Conservation (phyloP, 345 rosid species). For the Eutrema heterophyllum region DNA sequence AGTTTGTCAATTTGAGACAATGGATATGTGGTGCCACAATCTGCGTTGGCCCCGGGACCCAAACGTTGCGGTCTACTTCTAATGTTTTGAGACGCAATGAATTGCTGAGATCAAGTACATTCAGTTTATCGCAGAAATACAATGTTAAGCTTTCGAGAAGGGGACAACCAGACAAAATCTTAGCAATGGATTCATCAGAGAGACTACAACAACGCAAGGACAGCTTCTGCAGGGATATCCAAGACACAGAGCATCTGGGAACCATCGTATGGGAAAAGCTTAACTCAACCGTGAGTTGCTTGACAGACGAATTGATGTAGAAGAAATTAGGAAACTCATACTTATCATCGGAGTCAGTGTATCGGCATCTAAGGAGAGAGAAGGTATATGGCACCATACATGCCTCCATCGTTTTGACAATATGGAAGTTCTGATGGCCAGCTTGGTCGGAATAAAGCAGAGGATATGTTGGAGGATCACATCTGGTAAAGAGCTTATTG, state of each 20-base stretch:
- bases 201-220: neutral
- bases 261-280: neutral
- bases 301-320: neutral
- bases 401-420: neutral
- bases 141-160: neutral
- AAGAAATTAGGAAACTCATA: neutral
- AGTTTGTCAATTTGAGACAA: neutral
- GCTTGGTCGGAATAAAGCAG: neutral
- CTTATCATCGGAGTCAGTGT: neutral
- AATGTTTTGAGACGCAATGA: neutral
- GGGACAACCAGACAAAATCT: slow-evolving; percentile 8
- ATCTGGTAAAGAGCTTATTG: neutral
- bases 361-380: neutral
- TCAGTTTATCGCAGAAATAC: neutral
- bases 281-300: neutral
- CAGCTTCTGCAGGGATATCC: neutral
- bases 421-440: neutral
- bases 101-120: slow-evolving; percentile 5
- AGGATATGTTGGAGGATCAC: slow-evolving; percentile 1
- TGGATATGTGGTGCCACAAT: slow-evolving; percentile 14
- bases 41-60: neutral
- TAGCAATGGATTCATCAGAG: neutral
- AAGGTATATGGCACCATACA: slow-evolving; percentile 7
- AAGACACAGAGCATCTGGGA: neutral
- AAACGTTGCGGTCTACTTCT: neutral